Percentiles rank a stretch among this genome's conserved stretches.
Evolutionary conservation across 2,329 filamentous ascomycete genomes (phyloP).

Genomic region (Verticillium klebahnii): DNA sequence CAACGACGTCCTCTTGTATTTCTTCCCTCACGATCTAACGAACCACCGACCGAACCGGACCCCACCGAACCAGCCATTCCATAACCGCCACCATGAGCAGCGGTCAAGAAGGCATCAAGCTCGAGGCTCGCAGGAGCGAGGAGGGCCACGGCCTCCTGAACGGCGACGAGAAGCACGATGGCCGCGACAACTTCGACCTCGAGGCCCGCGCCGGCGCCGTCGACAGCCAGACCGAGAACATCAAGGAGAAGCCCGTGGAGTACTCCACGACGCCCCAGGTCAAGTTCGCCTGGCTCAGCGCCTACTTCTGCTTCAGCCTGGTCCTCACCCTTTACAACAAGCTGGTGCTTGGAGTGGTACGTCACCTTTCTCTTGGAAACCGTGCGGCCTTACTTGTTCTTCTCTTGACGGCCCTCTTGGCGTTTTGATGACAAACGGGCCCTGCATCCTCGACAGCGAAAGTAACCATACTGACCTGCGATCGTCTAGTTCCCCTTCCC

Average conservation of each 20-base stretch:
- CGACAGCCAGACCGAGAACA: conserved; percentile 5
- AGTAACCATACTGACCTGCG: conserved; percentile 5
- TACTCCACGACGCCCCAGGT: conserved; percentile 38
- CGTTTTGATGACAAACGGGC: not conserved
- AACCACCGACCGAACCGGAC: conserved; percentile 3
- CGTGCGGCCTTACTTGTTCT: too few species aligned
- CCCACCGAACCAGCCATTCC: not conserved
- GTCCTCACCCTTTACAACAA: conserved; percentile 56
- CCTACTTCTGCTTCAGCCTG: conserved; percentile 46
- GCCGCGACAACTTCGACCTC: conserved; percentile 12
- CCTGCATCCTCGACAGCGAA: not conserved
- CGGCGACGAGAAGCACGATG: conserved; percentile 12
- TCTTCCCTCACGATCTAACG: not conserved
- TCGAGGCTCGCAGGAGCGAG: conserved; percentile 11
- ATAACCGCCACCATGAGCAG: conserved; percentile 9
- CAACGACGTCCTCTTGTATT: conserved; percentile 7
- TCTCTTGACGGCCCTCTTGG: not conserved
- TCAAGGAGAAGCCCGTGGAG: conserved; percentile 21
- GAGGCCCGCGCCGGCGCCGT: conserved; percentile 9
- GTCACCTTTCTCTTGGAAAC: conserved; percentile 14
- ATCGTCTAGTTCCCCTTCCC: conserved; percentile 48
- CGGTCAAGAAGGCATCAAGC: conserved; percentile 13
- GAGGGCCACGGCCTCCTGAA: conserved; percentile 14
- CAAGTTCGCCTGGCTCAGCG: conserved; percentile 45
- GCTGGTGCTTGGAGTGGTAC: conserved; percentile 46